phyloP scores from a whole-genome alignment of 139 green algal genomes.

The Coccomyxa sp. region DNA sequence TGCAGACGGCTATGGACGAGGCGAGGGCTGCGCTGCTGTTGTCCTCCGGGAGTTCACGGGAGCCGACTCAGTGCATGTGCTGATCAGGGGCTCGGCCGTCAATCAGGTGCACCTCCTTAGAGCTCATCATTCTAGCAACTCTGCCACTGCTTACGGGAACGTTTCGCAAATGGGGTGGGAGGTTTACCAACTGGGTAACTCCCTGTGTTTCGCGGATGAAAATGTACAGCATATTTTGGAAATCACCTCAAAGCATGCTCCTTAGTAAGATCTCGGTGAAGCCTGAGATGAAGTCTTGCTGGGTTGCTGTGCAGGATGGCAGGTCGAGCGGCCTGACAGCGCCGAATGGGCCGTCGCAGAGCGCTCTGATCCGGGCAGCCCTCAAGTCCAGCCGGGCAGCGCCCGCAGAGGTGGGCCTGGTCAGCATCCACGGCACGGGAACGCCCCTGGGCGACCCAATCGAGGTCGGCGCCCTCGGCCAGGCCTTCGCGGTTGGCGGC shows the following conservation, averaged over 20 bases:
- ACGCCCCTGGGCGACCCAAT: conserved; percentile 83
- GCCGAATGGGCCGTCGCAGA: conserved; percentile 54
- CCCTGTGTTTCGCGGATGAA: too few relatives aligned
- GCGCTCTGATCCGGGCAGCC: conserved; percentile 47
- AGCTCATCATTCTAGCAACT: neutral
- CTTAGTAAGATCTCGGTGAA: too few relatives aligned
- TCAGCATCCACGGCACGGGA: conserved; percentile 75
- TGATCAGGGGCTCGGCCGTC: conserved; percentile 18
- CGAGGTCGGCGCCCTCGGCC: conserved; percentile 54
- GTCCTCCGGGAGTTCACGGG: neutral
- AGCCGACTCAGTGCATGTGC: neutral
- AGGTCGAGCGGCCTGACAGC: conserved; percentile 35
- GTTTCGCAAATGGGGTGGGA: too few relatives aligned
- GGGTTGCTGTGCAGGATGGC: conserved; percentile 26
- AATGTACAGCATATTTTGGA: too few relatives aligned
- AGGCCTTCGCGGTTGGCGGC: neutral
- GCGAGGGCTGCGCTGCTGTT: conserved; percentile 32
- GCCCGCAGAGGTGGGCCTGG: conserved; percentile 17
- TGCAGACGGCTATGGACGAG: conserved; percentile 60
- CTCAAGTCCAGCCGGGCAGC: conserved; percentile 30
- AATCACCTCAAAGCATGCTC: too few relatives aligned
- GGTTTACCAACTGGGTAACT: too few relatives aligned
- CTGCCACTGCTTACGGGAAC: too few relatives aligned
- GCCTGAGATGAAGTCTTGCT: neutral
- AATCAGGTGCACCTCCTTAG: conserved; percentile 37